A percentile compares a stretch with the other conserved stretches of the same genome.
Evolutionary conservation across 345 rosid species (phyloP).

Genomic region (Clarkia xantiana): DNA sequence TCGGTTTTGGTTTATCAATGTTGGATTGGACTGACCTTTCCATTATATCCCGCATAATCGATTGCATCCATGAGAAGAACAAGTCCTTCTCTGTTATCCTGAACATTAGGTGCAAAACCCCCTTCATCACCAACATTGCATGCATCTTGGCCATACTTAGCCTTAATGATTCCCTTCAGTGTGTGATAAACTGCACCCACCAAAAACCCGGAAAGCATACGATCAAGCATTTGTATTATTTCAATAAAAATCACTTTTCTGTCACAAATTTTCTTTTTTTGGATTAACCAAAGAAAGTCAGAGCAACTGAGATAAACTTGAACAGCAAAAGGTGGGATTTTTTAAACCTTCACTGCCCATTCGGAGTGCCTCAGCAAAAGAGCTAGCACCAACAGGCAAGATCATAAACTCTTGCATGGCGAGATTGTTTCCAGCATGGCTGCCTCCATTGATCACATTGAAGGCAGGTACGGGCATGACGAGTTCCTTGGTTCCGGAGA

Average conservation of each 20-base stretch:
- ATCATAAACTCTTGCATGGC: slow-evolving; percentile 99
- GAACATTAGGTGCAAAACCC: slow-evolving; percentile 95
- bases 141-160: slow-evolving; percentile 94
- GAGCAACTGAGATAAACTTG: no score
- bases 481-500: slow-evolving; percentile 80
- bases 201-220: not conserved
- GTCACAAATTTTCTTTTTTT: no score
- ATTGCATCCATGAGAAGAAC: slow-evolving; percentile 94
- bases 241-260: no score
- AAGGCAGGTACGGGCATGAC: slow-evolving; percentile 98
- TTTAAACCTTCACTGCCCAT: slow-evolving; percentile 99
- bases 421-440: slow-evolving; percentile 93
- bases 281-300: no score
- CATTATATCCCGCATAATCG: slow-evolving; percentile 88
- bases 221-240: no score
- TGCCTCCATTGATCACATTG: slow-evolving; percentile 93
- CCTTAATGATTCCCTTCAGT: slow-evolving; percentile 77
- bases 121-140: slow-evolving; percentile 99
- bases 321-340: no score
- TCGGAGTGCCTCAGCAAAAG: slow-evolving; percentile 74
- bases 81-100: slow-evolving; percentile 93
- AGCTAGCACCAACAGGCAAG: slow-evolving; percentile 77
- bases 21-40: slow-evolving; percentile 37
- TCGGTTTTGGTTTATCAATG: not conserved
- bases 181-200: slow-evolving; percentile 60